Percentiles rank a stretch among this genome's conserved stretches.
Evolutionary conservation across 2,329 filamentous ascomycete genomes (phyloP).

Genomic region (Trichoderma citrinoviride): DNA sequence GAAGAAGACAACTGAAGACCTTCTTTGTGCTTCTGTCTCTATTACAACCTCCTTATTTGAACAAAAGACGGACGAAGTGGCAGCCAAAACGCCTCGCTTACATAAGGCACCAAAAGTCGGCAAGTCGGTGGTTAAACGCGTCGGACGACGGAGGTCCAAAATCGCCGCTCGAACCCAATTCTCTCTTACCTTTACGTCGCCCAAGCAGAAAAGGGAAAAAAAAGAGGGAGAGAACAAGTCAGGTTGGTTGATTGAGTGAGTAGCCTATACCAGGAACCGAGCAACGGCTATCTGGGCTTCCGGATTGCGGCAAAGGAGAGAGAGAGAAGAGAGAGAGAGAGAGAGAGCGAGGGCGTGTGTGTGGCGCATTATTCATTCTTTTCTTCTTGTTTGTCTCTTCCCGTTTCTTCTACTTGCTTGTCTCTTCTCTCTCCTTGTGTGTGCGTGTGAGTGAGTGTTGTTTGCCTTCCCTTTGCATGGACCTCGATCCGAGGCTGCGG

Average conservation of each 20-base stretch:
- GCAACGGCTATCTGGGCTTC: neutral
- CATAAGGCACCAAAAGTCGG: no score
- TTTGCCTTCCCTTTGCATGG: constrained; percentile 29
- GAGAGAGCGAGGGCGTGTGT: neutral
- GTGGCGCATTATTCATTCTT: neutral
- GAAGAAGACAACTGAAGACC: no score
- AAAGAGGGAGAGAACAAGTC: neutral
- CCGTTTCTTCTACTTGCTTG: neutral
- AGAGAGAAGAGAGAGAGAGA: constrained; percentile 17
- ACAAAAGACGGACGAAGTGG: no score
- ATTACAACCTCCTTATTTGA: no score
- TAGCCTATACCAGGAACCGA: neutral
- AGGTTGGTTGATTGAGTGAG: neutral
- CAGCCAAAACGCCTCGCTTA: no score
- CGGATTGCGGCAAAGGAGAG: neutral
- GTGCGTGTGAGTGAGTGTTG: neutral
- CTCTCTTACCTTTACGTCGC: no score
- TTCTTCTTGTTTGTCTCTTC: neutral
- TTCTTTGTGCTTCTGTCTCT: no score
- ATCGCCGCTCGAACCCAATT: no score
- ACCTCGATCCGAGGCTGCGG: constrained; percentile 35
- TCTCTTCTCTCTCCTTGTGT: neutral
- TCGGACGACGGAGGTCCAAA: no score
- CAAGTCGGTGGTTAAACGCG: no score
- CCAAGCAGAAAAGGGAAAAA: no score